These are phyloP conservation scores for Ambrosia artemisiifolia DNA, from an alignment of 129 eudicot genomes.

Conservation along the genomic window DNA sequence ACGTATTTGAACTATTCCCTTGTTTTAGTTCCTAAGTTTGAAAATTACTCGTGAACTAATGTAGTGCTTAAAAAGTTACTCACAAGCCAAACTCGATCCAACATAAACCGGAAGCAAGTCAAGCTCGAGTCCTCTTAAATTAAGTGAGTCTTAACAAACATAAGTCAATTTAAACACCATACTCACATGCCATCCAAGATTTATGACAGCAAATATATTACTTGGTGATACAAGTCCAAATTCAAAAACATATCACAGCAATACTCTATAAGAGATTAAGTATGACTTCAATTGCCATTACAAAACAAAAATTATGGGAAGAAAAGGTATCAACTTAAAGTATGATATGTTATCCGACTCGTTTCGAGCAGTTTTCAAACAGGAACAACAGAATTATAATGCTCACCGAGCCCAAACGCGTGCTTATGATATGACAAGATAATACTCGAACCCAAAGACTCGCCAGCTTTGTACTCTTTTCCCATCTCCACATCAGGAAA, in stretches of 20 bases:
- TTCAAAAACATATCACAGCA: slow-evolving; percentile 1
- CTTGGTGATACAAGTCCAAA: slow-evolving; percentile 17
- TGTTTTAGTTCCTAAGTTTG: no score
- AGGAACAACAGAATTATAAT: slow-evolving; percentile 80
- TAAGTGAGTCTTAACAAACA: background rate
- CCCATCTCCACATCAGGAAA: slow-evolving; percentile 99
- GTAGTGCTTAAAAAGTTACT: no score
- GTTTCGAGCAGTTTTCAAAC: slow-evolving; percentile 13
- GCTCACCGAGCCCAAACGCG: slow-evolving; percentile 99
- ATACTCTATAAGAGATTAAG: slow-evolving; percentile 11
- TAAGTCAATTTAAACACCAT: slow-evolving; percentile 17
- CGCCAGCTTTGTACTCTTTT: slow-evolving; percentile 74
- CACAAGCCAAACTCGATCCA: no score
- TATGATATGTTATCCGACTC: slow-evolving; percentile 7
- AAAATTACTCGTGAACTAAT: no score
- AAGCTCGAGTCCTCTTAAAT: slow-evolving; percentile 34
- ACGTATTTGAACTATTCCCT: no score
- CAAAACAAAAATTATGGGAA: slow-evolving; percentile 6
- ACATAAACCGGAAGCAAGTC: background rate
- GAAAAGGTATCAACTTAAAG: slow-evolving; percentile 26
- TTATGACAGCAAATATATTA: slow-evolving; percentile 17
- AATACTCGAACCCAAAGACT: slow-evolving; percentile 46
- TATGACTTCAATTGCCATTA: slow-evolving; percentile 12
- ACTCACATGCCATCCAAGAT: slow-evolving; percentile 17
- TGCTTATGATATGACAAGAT: slow-evolving; percentile 89